Base-by-base conservation (phyloP, 2,329 filamentous ascomycete species). In the Dothidotthia symphoricarpi region DNA sequence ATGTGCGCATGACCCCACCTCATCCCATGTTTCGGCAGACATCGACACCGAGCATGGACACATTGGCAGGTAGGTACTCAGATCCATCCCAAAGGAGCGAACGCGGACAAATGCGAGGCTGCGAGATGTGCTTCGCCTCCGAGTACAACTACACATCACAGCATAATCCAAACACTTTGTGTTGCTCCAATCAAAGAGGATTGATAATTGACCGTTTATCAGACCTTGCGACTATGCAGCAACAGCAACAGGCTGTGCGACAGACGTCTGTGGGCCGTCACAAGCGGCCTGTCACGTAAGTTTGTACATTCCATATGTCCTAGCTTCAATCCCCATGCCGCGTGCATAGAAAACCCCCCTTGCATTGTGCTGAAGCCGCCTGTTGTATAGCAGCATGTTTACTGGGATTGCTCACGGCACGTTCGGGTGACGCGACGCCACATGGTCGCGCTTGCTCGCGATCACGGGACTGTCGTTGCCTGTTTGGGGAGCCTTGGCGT, bases 151-250 rank as follows among this genome's bases (percentile, higher is more conserved):
- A 13, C 26, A n/a, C 26, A 13, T 11, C 26, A n/a, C 12, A n/a
- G 11, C 26, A 28, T 11, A 15, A n/a, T 12, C 5, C 5, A 28
- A 12, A 5, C 11, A 15, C 14, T 22, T 9, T 13, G 12, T 31
- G 27, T 30, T 30, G 22, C 16, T 27, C 31, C 44, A 14, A 34
- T 9, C 19, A 22, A 9, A 22, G 19, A 34, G 12, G 11, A 4
- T 14, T 11, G 14, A 16, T 13, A 14, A 31, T 45, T 53, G 36
- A 51, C 38, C 24, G 15, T 3, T 28, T 16, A 36, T 15, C 47
- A 71, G 73, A 75, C 58, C 61, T 73, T 39, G 70, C 71, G 31
- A 67, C 68, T 6, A 71, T 72, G 66, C 71, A 72, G 49, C 69
- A 71, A 31, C 64, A 63, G 24, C 71, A 72, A 47, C 70, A 70